Conservation (phyloP, 768 basidiomycete species). For the Pulveroboletus sp. region DNA sequence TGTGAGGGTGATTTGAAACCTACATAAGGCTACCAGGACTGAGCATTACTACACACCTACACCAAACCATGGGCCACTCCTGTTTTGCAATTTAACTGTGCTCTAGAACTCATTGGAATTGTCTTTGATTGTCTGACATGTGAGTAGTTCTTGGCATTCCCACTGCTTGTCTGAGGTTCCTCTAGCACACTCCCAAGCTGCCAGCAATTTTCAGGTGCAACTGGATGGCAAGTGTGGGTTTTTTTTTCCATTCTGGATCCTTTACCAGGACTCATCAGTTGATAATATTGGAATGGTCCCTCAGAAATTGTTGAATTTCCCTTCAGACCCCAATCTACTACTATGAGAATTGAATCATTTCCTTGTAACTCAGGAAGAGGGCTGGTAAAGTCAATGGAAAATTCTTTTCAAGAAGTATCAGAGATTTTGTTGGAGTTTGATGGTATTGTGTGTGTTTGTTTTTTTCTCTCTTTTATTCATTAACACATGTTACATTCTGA, state of each 20-base stretch:
- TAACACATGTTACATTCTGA: too few relatives aligned
- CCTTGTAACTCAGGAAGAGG: too few relatives aligned
- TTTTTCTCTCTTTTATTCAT: too few relatives aligned
- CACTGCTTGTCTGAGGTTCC: neutral
- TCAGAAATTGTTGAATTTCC: neutral
- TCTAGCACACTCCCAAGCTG: neutral
- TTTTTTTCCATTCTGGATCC: neutral
- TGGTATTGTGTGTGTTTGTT: too few relatives aligned
- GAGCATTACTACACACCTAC: neutral
- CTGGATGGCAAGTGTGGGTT: too few relatives aligned
- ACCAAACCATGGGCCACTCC: neutral
- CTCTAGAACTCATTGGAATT: neutral
- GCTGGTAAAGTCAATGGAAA: too few relatives aligned
- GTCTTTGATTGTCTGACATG: neutral
- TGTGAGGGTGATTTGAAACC: too few relatives aligned
- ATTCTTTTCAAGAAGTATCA: too few relatives aligned
- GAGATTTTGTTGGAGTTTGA: too few relatives aligned
- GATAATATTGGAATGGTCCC: neutral
- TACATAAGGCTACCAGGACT: neutral
- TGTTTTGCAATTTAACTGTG: neutral
- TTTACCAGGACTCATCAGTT: neutral
- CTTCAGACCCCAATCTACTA: neutral
- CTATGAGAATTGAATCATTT: too few relatives aligned
- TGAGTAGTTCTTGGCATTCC: neutral
- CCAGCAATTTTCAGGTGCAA: neutral